Base-by-base conservation (phyloP, 73 alveolate species). In the Paramecium sexaurelia region DNA sequence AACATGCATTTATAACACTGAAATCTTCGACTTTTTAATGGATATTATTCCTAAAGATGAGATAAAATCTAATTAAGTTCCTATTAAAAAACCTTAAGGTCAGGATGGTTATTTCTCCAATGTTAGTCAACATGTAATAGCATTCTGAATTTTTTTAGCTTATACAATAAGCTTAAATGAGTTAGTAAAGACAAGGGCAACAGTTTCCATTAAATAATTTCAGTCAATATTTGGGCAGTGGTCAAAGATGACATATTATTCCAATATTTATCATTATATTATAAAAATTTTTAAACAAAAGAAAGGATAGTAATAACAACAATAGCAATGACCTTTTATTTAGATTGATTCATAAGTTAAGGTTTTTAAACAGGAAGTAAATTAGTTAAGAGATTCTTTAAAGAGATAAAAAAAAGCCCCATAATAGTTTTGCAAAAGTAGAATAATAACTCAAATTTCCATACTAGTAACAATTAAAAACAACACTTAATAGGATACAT, bases 1-100 rank as follows among this genome's bases (percentile, higher is more conserved):
- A 32, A 96, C 98, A 55, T 97, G 99, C 75, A 98, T 98, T 39
- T 94, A 98, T 11, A 94, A 94, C 51, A 97, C 98, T 68, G 99
- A 98, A 88, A 96, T 97, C 56, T 98, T 95, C 94, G 99, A 98
- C 91, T 98, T 98, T 92, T 94, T 96, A 36, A 84, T 94, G 69
- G 99, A 96, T 55, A 75, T 92, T 47, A 68, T 88, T 19, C 94
- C 94, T 39, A 88, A 88, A 68, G 94, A 88, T 47, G 94, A 88
- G n/a, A 43, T 82, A 7, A 88, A 88, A 22, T 41, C 89, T 4
- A 35, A 71, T 35, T 8, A 55, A 20, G 83, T 68, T 17, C 87
- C 85, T 13, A 88, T 88, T 15, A 88, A 88, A 33, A 88, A 88
- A 41, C 94, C 94, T 20, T 66, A 56, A 20, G 73, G 87, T 17